These are phyloP conservation scores for Ganoderma meredithae DNA, from an alignment of 1,284 basidiomycete genomes.

Conservation along the genomic window DNA sequence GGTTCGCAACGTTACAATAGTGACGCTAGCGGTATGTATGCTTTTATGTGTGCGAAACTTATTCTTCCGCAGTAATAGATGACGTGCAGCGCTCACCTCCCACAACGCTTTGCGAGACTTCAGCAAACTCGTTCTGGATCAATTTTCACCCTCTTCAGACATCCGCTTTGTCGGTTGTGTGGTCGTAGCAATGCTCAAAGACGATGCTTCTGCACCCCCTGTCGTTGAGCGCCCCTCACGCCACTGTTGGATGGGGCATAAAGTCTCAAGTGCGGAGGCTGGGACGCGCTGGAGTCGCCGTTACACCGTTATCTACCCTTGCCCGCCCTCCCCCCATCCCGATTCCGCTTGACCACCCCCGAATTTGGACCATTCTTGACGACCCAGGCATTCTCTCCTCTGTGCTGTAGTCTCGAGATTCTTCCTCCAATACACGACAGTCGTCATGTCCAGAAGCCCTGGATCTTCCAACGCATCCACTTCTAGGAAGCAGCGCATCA, in stretches of 20 bases:
- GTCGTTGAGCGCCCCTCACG: background rate
- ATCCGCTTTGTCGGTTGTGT: background rate
- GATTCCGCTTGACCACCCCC: background rate
- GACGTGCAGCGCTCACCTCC: background rate
- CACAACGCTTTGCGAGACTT: background rate
- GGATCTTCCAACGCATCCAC: background rate
- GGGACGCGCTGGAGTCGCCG: background rate
- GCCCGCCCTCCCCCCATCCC: background rate
- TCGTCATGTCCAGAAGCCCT: background rate
- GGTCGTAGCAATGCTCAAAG: background rate
- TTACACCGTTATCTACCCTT: background rate
- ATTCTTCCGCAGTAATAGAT: background rate
- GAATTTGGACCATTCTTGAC: background rate
- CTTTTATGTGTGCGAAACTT: background rate
- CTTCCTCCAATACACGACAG: background rate
- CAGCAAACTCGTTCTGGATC: background rate
- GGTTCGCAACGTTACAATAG: background rate
- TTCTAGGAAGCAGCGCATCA: background rate
- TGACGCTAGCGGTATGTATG: background rate
- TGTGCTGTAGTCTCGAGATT: background rate
- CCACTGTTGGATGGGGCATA: background rate
- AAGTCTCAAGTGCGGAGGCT: background rate
- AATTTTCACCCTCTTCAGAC: too few species aligned
- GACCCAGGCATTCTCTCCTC: background rate
- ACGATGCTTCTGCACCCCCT: background rate